Percentiles rank a stretch among this genome's conserved stretches.
phyloP scores from a whole-genome alignment of 2,329 filamentous ascomycete genomes.

The Chrysosporium keratinophilum region DNA sequence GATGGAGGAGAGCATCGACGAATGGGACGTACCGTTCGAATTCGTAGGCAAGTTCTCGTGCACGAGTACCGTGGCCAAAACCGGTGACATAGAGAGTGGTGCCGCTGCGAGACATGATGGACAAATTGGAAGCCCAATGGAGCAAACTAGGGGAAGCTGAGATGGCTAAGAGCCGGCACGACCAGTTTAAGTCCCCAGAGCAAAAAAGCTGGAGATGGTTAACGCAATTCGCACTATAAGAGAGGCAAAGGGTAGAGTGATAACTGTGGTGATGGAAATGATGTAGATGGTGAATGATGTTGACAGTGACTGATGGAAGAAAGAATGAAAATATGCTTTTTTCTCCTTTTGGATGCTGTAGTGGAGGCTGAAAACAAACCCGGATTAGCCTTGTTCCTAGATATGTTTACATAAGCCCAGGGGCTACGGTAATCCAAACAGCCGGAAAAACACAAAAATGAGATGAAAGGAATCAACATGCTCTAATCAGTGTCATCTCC shows the following conservation, averaged over 20 bases:
- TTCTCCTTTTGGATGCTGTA: neutral
- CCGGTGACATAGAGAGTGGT: constrained; percentile 97
- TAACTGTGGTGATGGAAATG: neutral
- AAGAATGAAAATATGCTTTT: constrained; percentile 2
- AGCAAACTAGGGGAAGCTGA: neutral
- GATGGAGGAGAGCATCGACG: constrained; percentile 22
- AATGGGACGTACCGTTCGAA: constrained; percentile 94
- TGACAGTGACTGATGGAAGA: neutral
- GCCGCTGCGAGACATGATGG: constrained; percentile 68
- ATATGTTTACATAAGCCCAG: too few relatives aligned
- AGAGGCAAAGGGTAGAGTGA: neutral
- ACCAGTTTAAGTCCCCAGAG: neutral
- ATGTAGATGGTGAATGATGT: neutral
- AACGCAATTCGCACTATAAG: neutral
- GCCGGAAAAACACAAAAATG: too few relatives aligned
- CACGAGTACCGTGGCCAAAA: constrained; percentile 97
- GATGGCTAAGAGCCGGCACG: neutral
- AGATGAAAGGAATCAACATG: too few relatives aligned
- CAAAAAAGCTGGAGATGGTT: neutral
- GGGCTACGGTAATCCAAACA: too few relatives aligned
- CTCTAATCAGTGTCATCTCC: too few relatives aligned
- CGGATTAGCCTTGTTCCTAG: too few relatives aligned
- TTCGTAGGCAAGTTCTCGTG: constrained; percentile 98
- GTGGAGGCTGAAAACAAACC: too few relatives aligned
- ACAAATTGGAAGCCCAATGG: neutral